A percentile compares a stretch with the other conserved stretches of the same genome.
Conservation (phyloP, 2,329 filamentous ascomycete species). For the Colletotrichum phormii region DNA sequence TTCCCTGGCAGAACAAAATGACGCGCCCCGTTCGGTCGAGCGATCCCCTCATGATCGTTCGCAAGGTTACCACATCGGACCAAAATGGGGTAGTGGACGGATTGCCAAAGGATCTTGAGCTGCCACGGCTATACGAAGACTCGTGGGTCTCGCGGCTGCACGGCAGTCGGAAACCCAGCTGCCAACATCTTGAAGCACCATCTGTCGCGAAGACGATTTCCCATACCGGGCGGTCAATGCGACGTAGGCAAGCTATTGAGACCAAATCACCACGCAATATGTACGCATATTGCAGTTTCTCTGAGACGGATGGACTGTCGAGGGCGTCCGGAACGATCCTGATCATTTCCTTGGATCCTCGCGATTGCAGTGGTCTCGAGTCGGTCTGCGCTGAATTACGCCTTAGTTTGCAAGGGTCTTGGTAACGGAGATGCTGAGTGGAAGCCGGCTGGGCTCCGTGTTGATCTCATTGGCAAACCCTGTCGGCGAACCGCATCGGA, state of each 20-base stretch:
- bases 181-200: constrained; percentile 21
- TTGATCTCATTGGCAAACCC: constrained; percentile 9
- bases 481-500: neutral
- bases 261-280: neutral
- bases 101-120: constrained; percentile 25
- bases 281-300: neutral
- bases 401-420: neutral
- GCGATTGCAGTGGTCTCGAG: neutral
- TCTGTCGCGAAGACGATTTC: neutral
- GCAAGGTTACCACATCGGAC: constrained; percentile 27
- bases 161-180: constrained; percentile 9
- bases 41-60: constrained; percentile 34
- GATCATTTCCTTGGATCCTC: constrained; percentile 24
- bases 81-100: constrained; percentile 17
- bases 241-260: neutral
- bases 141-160: constrained; percentile 24
- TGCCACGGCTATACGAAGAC: constrained; percentile 29
- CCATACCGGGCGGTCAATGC: constrained; percentile 16
- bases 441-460: constrained; percentile 1
- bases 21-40: constrained; percentile 29
- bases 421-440: neutral
- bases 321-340: constrained; percentile 15
- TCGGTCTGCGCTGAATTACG: neutral
- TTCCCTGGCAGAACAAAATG: constrained; percentile 31
- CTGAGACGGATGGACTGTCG: neutral